Base-by-base conservation (phyloP, 2,329 filamentous ascomycete species). In the Diplodia mutila region DNA sequence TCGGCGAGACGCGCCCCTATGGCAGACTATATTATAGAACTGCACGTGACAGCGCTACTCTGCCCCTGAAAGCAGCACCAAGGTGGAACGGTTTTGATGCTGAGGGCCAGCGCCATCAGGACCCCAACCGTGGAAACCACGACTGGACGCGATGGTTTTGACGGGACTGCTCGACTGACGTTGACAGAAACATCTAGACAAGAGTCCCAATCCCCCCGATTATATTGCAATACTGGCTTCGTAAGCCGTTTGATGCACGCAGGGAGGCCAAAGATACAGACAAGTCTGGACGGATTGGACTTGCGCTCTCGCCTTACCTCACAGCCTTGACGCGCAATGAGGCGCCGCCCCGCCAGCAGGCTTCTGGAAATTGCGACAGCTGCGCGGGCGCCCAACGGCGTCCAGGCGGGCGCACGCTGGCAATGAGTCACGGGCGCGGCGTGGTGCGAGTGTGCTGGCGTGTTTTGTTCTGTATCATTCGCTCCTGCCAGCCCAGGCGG, bases 181-280 rank as follows among this genome's bases (percentile, higher is more conserved):
- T 46, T 46, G 42, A 46, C 7, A 8, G 42, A 21, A 46, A 2
- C 42, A 46, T 46, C n/a, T 46, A 9, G 42, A 46, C n/a, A 46
- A 46, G 42, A 46, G 9, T 9, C 18, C 42, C 42, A 42, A 46
- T 42, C 39, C 18, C 42, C 42, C 42, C 42, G 6, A 46, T 21
- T 18, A 8, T 46, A 9, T 46, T 46, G 42, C n/a, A 46, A 46
- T 46, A 46, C 42, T 21, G 42, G n/a, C 42, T 46, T 46, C n/a
- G 42, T 46, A 65, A 65, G 61, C 61, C 32, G 61, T 65, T 65
- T 65, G 61, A 65, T 65, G 61, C 21, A 54, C 61, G 53, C 61
- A 53, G 51, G 61, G 61, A 65, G 61, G 37, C 23, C 18, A 65
- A 54, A 39, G 61, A 65, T 63, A 63, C 59, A 14, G 46, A 21